A percentile compares a stretch with the other conserved stretches of the same genome.
Conservation (phyloP, 495 filamentous ascomycete genomes). For the Talaromyces stipitatus region DNA sequence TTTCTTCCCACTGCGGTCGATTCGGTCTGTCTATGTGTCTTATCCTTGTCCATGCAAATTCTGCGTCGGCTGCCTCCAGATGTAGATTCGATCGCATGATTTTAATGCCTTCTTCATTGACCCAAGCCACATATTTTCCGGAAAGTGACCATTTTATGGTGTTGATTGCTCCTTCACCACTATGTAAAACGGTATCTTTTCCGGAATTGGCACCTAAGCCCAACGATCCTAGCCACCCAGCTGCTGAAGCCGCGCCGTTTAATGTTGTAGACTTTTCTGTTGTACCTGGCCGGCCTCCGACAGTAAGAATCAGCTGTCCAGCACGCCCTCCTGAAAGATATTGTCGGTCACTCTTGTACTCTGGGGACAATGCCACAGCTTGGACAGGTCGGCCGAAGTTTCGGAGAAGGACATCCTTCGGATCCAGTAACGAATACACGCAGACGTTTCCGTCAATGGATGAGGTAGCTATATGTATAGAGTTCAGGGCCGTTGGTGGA, state of each 20-base stretch:
- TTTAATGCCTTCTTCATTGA: constrained; percentile 93
- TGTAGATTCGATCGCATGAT: constrained; percentile 90
- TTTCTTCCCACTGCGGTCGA: constrained; percentile 78
- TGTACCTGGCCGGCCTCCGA: constrained; percentile 66
- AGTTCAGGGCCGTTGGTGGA: constrained; percentile 68
- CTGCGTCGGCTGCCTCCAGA: constrained; percentile 65
- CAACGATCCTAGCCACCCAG: constrained; percentile 86
- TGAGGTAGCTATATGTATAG: constrained; percentile 84
- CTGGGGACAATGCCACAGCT: constrained; percentile 82
- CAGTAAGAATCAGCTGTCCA: constrained; percentile 83
- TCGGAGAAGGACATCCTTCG: constrained; percentile 75
- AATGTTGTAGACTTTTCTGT: constrained; percentile 75
- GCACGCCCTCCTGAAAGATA: constrained; percentile 88
- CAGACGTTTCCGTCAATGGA: constrained; percentile 96
- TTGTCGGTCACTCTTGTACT: constrained; percentile 78
- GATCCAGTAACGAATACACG: constrained; percentile 69
- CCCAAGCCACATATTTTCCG: constrained; percentile 86
- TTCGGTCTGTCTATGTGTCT: constrained; percentile 82
- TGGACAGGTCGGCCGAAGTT: constrained; percentile 92
- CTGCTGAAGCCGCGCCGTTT: constrained; percentile 69
- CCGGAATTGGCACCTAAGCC: constrained; percentile 70
- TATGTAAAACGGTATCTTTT: constrained; percentile 83
- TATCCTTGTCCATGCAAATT: constrained; percentile 92
- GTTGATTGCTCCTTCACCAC: constrained; percentile 83
- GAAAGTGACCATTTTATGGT: constrained; percentile 89